phyloP scores from a whole-genome alignment of 768 basidiomycete genomes.

The Auriscalpium microsporum region DNA sequence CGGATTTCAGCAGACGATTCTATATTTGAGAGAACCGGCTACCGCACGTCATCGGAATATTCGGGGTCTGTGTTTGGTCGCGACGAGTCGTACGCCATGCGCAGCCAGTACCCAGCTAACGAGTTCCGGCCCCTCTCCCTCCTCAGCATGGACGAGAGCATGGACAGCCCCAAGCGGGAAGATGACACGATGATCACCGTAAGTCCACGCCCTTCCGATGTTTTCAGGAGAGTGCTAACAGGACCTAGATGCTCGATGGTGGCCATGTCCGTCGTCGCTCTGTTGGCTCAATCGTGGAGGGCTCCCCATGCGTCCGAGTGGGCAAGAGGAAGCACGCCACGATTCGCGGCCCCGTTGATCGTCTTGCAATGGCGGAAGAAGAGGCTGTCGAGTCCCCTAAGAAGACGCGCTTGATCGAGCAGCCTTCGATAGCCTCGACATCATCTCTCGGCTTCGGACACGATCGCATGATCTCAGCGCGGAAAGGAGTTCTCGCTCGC shows the following conservation, averaged over 20 bases:
- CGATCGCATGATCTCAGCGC: conserved; percentile 60
- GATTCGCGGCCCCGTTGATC: conserved; percentile 11
- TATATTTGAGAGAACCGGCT: conserved; percentile 46
- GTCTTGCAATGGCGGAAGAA: conserved; percentile 16
- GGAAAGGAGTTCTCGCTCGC: conserved; percentile 51
- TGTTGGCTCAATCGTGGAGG: conserved; percentile 55
- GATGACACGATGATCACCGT: conserved; percentile 82
- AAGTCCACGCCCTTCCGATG: conserved; percentile 19
- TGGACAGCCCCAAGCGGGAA: conserved; percentile 47
- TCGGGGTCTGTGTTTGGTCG: conserved; percentile 58
- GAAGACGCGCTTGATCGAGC: conserved; percentile 45
- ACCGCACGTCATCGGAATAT: conserved; percentile 36
- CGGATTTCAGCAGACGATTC: conserved; percentile 22
- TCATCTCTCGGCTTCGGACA: conserved; percentile 56
- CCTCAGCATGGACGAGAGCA: conserved; percentile 36
- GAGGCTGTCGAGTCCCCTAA: conserved; percentile 33
- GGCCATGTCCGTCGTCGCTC: conserved; percentile 66
- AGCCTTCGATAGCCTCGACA: conserved; percentile 60
- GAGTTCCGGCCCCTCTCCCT: conserved; percentile 62
- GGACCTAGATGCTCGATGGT: conserved; percentile 65
- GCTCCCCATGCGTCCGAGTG: conserved; percentile 59
- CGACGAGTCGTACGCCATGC: conserved; percentile 29
- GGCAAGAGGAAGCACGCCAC: conserved; percentile 48
- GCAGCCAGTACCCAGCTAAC: conserved; percentile 32
- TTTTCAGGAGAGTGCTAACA: background rate